A percentile compares a stretch with the other conserved stretches of the same genome.
Conservation (phyloP, 225 moss, liverwort and hornwort genomes). For the Lunularia cruciata region DNA sequence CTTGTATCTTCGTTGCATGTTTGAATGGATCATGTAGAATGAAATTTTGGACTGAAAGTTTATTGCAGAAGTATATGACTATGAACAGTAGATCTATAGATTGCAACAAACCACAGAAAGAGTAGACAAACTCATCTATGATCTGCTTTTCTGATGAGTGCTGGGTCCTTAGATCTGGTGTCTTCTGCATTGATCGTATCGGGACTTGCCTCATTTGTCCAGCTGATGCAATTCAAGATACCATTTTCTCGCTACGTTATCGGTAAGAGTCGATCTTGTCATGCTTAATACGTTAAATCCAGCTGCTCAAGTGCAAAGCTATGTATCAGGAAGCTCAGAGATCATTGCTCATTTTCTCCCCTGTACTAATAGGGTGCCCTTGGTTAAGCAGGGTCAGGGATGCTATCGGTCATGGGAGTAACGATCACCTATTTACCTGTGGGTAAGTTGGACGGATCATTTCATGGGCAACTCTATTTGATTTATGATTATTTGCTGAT, state of each 20-base stretch:
- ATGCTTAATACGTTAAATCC: not conserved
- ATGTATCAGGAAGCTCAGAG: not conserved
- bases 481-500: too few species aligned
- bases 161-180: slow-evolving; percentile 60
- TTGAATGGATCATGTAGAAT: not conserved
- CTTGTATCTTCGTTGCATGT: not conserved
- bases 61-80: too few species aligned
- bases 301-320: not conserved
- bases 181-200: slow-evolving; percentile 88
- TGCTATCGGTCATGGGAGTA: slow-evolving; percentile 92
- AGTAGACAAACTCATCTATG: too few species aligned
- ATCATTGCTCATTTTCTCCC: not conserved
- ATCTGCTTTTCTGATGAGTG: too few species aligned
- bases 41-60: not conserved
- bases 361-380: too few species aligned
- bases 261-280: slow-evolving; percentile 34
- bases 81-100: too few species aligned
- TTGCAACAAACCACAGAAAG: too few species aligned
- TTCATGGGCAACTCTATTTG: not conserved
- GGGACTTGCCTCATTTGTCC: slow-evolving; percentile 61
- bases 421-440: slow-evolving; percentile 83
- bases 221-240: slow-evolving; percentile 61
- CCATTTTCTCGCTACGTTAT: slow-evolving; percentile 57
- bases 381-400: slow-evolving; percentile 65
- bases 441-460: slow-evolving; percentile 34